Evolutionary conservation across 2,329 filamentous ascomycete species (phyloP).

Genomic region (Dactylellina parvicollis): DNA sequence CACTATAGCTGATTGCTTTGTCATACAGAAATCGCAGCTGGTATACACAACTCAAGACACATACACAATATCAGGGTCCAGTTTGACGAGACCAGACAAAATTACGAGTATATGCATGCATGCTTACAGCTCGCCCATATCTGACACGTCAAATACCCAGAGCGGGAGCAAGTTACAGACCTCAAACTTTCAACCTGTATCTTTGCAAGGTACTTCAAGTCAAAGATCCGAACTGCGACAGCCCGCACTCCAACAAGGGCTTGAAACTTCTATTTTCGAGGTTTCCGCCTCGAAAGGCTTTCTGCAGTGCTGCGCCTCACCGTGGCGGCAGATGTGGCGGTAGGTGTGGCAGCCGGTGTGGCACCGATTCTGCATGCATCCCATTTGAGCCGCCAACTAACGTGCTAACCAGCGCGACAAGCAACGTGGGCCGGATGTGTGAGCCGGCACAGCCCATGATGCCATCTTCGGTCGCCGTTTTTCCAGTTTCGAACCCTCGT

Average conservation of each 20-base stretch:
- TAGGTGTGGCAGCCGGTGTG: constrained; percentile 18
- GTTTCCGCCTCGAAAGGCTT: constrained; percentile 53
- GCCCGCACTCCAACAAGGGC: background rate
- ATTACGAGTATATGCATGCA: too few relatives aligned
- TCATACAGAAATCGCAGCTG: too few relatives aligned
- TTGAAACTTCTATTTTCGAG: constrained; percentile 32
- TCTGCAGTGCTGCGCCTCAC: constrained; percentile 51
- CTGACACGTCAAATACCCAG: too few relatives aligned
- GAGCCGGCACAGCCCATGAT: constrained; percentile 23
- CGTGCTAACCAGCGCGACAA: background rate
- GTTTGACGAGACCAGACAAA: too few relatives aligned
- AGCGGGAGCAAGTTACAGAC: too few relatives aligned
- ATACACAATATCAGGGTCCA: too few relatives aligned
- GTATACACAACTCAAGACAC: too few relatives aligned
- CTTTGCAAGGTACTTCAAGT: too few relatives aligned
- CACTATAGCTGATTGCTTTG: too few relatives aligned
- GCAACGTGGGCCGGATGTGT: constrained; percentile 15
- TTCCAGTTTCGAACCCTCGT: background rate
- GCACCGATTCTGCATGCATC: constrained; percentile 6
- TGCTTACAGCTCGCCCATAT: too few relatives aligned
- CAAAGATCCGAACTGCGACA: constrained; percentile 54
- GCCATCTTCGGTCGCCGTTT: constrained; percentile 38
- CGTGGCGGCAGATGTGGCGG: constrained; percentile 41
- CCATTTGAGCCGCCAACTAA: background rate
- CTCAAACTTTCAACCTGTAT: too few relatives aligned